Percentiles rank a stretch among this genome's conserved stretches.
Conservation (phyloP, 2,329 filamentous ascomycete species). For the Hypoxylon sp. region DNA sequence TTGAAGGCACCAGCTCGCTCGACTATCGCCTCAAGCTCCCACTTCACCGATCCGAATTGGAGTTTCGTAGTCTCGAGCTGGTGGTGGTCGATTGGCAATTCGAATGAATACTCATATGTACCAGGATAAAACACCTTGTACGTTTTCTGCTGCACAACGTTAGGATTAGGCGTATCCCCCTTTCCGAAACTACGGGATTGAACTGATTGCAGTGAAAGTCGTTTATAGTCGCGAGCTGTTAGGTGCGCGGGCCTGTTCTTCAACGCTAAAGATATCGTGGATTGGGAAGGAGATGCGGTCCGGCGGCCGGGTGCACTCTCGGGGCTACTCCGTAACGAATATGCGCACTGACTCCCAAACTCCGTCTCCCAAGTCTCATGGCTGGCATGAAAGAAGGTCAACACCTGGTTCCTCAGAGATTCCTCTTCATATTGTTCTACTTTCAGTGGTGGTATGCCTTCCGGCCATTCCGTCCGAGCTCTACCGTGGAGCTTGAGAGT, state of each 20-base stretch:
- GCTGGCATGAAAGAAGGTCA: conserved; percentile 91
- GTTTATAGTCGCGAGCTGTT: conserved; percentile 69
- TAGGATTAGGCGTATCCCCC: conserved; percentile 76
- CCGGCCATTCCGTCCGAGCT: conserved; percentile 94
- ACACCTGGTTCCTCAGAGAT: conserved; percentile 86
- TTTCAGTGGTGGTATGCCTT: conserved; percentile 91
- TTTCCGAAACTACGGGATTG: conserved; percentile 89
- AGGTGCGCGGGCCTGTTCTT: conserved; percentile 52
- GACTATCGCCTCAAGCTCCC: conserved; percentile 86
- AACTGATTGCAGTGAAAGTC: conserved; percentile 82
- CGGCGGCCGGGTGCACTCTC: conserved; percentile 50
- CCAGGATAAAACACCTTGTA: conserved; percentile 89
- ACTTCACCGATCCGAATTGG: conserved; percentile 87
- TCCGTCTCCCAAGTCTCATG: conserved; percentile 71
- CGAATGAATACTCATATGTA: conserved; percentile 78
- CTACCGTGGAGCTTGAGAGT: conserved; percentile 87
- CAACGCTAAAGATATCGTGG: conserved; percentile 53
- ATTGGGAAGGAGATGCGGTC: conserved; percentile 51
- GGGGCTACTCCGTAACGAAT: conserved; percentile 59
- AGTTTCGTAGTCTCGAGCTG: conserved; percentile 90
- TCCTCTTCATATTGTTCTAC: conserved; percentile 86
- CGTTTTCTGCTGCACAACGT: conserved; percentile 73
- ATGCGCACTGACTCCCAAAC: conserved; percentile 74
- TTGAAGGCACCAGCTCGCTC: conserved; percentile 92
- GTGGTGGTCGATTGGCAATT: conserved; percentile 89